Conservation (phyloP, 2,329 filamentous ascomycete genomes). For the Aspergillus alliaceus region DNA sequence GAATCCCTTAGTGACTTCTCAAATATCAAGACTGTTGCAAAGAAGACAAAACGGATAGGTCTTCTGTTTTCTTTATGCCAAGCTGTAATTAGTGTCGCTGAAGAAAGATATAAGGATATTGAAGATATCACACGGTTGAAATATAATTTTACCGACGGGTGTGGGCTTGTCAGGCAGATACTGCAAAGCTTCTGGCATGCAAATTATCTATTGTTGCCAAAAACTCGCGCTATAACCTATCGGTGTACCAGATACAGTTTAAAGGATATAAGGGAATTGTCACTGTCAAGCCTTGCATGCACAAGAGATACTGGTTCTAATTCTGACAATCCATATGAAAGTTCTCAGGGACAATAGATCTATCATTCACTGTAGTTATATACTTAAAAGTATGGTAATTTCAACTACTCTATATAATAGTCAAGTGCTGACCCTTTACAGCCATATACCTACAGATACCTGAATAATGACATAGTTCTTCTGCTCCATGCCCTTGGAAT, state of each 20-base stretch:
- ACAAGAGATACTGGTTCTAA: background rate
- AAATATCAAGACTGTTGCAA: background rate
- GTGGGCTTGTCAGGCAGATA: background rate
- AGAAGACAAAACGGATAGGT: conserved; percentile 3
- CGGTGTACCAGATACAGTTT: background rate
- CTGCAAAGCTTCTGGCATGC: background rate
- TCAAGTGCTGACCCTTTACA: background rate
- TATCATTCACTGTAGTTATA: background rate
- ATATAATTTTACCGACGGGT: background rate
- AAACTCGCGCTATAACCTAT: background rate
- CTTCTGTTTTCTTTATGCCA: conserved; percentile 2
- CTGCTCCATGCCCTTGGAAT: background rate
- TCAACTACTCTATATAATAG: background rate
- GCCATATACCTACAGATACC: background rate
- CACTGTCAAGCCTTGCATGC: background rate
- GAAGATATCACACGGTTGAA: background rate
- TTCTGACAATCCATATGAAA: background rate
- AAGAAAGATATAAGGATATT: background rate
- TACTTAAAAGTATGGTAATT: background rate
- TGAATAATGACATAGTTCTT: background rate
- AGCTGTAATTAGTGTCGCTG: background rate
- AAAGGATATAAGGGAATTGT: background rate
- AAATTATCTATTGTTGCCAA: background rate
- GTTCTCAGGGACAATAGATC: background rate
- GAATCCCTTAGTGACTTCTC: conserved; percentile 3